phyloP scores from a whole-genome alignment of 1,284 basidiomycete species.

The Volvariella volvacea region DNA sequence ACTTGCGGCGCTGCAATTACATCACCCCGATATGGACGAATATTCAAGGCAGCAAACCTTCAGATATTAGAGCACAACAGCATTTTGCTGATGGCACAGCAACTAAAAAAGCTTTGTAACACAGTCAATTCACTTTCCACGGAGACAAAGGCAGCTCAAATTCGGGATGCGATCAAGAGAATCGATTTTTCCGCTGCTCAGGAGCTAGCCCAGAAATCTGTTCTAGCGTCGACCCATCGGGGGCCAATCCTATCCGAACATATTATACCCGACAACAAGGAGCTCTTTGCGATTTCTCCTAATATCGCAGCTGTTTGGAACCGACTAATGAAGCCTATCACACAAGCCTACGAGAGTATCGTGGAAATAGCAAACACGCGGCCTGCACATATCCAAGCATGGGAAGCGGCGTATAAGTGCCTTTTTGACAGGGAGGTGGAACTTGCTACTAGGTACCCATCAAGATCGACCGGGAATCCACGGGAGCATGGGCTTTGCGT shows the following conservation, averaged over 20 bases:
- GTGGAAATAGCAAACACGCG: slow-evolving; percentile 31
- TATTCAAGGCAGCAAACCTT: slow-evolving; percentile 54
- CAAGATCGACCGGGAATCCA: slow-evolving; percentile 27
- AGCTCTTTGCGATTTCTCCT: slow-evolving; percentile 24
- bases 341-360: slow-evolving; percentile 29
- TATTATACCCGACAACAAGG: slow-evolving; percentile 18
- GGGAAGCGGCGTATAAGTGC: slow-evolving; percentile 43
- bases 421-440: slow-evolving; percentile 44
- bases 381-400: slow-evolving; percentile 44
- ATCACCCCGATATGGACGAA: slow-evolving; percentile 50
- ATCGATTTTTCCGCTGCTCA: slow-evolving; percentile 1
- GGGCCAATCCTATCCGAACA: slow-evolving; percentile 12
- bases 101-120: slow-evolving; percentile 24
- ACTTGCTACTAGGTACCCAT: slow-evolving; percentile 23
- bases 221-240: slow-evolving; percentile 10
- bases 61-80: slow-evolving; percentile 62
- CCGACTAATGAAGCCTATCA: slow-evolving; percentile 21
- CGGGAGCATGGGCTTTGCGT: slow-evolving; percentile 39
- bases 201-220: slow-evolving; percentile 6
- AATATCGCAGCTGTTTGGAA: slow-evolving; percentile 30
- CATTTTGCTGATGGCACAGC: slow-evolving; percentile 41
- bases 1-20: slow-evolving; percentile 44
- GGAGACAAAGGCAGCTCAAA: no score
- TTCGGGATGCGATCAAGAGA: slow-evolving; percentile 3
- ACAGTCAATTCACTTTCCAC: slow-evolving; percentile 20